A percentile compares a stretch with the other conserved stretches of the same genome.
These are phyloP conservation scores for Cytospora chrysosperma DNA, from an alignment of 2,329 filamentous ascomycete species.

Conservation along the genomic window DNA sequence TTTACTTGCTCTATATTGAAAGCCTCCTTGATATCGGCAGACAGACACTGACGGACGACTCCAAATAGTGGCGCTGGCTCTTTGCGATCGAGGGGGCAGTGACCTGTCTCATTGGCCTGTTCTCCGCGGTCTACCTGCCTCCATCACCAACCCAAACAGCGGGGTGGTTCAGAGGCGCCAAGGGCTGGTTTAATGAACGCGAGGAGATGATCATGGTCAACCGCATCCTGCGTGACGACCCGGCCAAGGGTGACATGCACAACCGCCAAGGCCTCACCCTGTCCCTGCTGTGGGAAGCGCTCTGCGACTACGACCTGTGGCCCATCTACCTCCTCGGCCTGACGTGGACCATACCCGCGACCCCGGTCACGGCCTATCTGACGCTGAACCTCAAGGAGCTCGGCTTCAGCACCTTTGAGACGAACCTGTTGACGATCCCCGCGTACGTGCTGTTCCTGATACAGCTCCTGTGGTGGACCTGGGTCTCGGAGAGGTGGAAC, in stretches of 20 bases:
- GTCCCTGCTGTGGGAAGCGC: slow-evolving; percentile 22
- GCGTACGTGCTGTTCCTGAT: slow-evolving; percentile 45
- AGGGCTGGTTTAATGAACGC: slow-evolving; percentile 57
- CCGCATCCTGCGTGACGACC: slow-evolving; percentile 41
- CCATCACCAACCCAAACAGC: slow-evolving; percentile 59
- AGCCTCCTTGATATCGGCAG: background rate
- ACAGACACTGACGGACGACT: too few species aligned
- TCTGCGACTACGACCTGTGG: slow-evolving; percentile 27
- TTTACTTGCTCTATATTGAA: background rate
- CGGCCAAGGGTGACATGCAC: slow-evolving; percentile 26
- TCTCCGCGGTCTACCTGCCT: slow-evolving; percentile 50
- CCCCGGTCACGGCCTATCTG: slow-evolving; percentile 26
- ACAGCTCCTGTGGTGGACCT: slow-evolving; percentile 47
- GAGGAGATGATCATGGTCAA: slow-evolving; percentile 65
- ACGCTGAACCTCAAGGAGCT: slow-evolving; percentile 24
- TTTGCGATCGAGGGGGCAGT: slow-evolving; percentile 27
- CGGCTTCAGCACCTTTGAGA: slow-evolving; percentile 28
- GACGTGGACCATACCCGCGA: slow-evolving; percentile 39
- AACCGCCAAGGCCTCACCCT: slow-evolving; percentile 31
- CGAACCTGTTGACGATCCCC: slow-evolving; percentile 28
- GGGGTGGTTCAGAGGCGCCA: slow-evolving; percentile 52
- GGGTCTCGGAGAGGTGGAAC: slow-evolving; percentile 45
- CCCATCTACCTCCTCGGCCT: slow-evolving; percentile 30
- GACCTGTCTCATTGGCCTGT: slow-evolving; percentile 33
- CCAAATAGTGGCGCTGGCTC: slow-evolving; percentile 36